Evolutionary conservation across 129 eudicot genomes (phyloP), one percentile per base, ranked within the genome.

Genomic region (Deinandra increscens): DNA sequence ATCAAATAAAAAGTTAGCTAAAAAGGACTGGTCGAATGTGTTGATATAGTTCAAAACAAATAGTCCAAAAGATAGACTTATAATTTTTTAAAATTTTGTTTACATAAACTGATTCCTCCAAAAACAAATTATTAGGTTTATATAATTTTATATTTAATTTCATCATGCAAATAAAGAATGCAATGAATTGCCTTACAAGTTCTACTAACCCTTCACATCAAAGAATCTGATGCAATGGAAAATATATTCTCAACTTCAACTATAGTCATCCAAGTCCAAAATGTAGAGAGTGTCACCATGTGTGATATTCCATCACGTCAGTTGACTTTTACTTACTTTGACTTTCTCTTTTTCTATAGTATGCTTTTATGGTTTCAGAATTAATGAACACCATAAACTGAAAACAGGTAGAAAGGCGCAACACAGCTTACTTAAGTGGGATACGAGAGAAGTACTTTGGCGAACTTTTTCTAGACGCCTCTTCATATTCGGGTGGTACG

Each of bases 391-490:
- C 53, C 33, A 70, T 33, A 42, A 73, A 67, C 39, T 77, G 66
- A 46, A 19, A 75, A 73, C 90, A 91, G 98, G 98, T 92, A 60
- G 98, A 92, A 76, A 88, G 82, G 76, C 96, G 98, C 54, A 74
- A 80, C 44, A 64, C 77, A 61, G 89, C 85, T 34, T 92, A 92
- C 83, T 64, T 92, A 45, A 92, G 98, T 59, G 95, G 98, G 41
- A 67, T 92, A 50, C 79, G 98, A 44, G 98, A 92, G 76, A 92
- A 92, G 69, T 84, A 92, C 53, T 92, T 92, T 60, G 98, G 98
- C 64, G 96, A 92, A 86, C 46, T 92, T 15, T 92, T 91, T 77
- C 68, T 78, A 13, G 86, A 88, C 72, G 98, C 96, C 59, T 82
- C 96, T 37, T 55, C 80, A 14, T 70, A 41, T 73, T 66, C 83